phyloP scores from a whole-genome alignment of 495 filamentous ascomycete species.

The Melanomma pulvis-pyrius region DNA sequence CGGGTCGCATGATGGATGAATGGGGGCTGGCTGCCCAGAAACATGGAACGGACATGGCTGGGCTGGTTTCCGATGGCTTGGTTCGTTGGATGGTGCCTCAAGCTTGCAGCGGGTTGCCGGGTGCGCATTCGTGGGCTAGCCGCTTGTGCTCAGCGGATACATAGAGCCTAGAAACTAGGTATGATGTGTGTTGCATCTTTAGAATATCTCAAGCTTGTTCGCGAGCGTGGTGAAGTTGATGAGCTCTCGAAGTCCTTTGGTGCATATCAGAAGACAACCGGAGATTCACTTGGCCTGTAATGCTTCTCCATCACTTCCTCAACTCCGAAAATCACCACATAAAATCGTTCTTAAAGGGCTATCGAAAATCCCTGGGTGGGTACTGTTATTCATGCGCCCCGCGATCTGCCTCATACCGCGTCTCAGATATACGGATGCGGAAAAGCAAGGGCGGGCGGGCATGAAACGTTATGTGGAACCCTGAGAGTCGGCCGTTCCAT shows the following conservation, averaged over 20 bases:
- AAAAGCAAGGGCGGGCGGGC: neutral
- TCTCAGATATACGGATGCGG: neutral
- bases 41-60: neutral
- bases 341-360: neutral
- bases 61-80: neutral
- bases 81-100: neutral
- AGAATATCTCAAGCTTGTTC: too few species aligned
- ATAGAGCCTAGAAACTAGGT: neutral
- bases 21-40: neutral
- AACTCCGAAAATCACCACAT: neutral
- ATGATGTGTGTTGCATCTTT: neutral
- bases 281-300: neutral
- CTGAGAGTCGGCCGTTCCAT: neutral
- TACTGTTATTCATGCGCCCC: neutral
- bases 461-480: constrained; percentile 4
- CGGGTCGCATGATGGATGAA: neutral
- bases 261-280: neutral
- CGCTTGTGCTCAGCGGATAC: neutral
- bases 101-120: neutral
- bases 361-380: neutral
- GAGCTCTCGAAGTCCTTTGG: neutral
- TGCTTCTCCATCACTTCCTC: neutral
- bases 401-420: neutral
- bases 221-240: neutral
- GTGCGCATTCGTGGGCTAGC: neutral